phyloP scores from a whole-genome alignment of 768 basidiomycete species.

The Hygrophoropsis aurantiaca region DNA sequence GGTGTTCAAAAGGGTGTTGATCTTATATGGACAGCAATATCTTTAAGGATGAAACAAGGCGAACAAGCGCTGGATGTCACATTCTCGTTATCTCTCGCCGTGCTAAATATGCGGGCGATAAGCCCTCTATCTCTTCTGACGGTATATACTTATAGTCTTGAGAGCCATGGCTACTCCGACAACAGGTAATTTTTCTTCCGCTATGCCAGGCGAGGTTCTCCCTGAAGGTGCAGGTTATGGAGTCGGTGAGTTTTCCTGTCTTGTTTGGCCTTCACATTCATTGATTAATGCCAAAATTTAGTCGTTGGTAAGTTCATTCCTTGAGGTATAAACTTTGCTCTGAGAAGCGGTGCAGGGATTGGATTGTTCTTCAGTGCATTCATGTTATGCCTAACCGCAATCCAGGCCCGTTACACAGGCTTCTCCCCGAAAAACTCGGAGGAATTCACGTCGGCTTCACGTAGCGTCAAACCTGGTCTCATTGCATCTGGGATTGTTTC shows the following conservation, averaged over 20 bases:
- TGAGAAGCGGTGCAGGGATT: conserved; percentile 52
- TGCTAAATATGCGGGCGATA: no score
- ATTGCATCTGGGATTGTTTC: conserved; percentile 92
- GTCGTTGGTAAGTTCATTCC: conserved; percentile 46
- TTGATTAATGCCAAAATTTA: conserved; percentile 17
- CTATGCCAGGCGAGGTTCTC: conserved; percentile 42
- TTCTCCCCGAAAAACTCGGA: conserved; percentile 80
- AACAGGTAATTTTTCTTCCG: not conserved
- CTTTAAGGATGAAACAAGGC: no score
- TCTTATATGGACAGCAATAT: no score
- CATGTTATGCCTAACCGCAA: conserved; percentile 73
- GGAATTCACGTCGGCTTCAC: conserved; percentile 80
- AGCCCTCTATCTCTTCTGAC: no score
- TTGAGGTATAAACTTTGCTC: no score
- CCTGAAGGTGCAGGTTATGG: conserved; percentile 88
- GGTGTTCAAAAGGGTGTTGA: no score
- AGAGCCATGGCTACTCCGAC: no score
- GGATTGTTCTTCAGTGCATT: conserved; percentile 85
- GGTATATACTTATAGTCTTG: no score
- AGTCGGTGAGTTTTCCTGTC: conserved; percentile 50
- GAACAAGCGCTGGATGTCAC: no score
- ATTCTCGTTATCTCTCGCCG: no score
- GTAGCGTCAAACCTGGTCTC: conserved; percentile 86
- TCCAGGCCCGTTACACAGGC: conserved; percentile 83
- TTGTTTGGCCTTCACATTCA: not conserved